Evolutionary conservation across 768 basidiomycete genomes (phyloP), one percentile per base, ranked within the genome.

Genomic region (Suillus alpinus): DNA sequence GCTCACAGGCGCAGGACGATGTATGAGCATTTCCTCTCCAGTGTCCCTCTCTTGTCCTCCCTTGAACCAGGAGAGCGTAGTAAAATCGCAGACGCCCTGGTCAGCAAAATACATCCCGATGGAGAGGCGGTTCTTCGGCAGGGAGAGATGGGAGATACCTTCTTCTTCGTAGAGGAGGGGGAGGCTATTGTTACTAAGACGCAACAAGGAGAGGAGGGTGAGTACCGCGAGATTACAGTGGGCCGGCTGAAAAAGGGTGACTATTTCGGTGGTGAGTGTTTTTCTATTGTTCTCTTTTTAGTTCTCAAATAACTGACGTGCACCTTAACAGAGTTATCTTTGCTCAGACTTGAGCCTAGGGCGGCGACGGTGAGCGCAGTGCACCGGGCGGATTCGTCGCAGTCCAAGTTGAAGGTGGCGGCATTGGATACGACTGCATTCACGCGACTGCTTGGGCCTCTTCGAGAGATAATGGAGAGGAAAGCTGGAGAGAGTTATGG

Each of bases 121-220:
- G 95, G 94, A 20, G 88, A 94, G 67, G 84, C 87, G 3, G 93
- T 99, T 32, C 94, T 99, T 57, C 81, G 80, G 52, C 90, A 98
- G 73, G 96, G 96, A 58, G 97, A 99, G 65, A 87, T 92, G 77
- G 96, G 97, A 8, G 94, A 96, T 68, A 95, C 93, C 40, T 98
- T 98, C 78, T 99, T 94, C 81, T 95, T 99, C 63, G 87, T 99
- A 36, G 97, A 98, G 72, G 93, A 93, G 67, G 96, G 96, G 18
- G 87, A 91, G 65, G 96, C 96, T 2, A 79, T 86, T 52, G 95
- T 93, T 0, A 90, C 91, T 49, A 95, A 97, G 77, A 77, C 78
- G 49, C 85, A 87, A 60, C 78, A 80, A 60, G 78, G 73, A 41
- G 86, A 84, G 18, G 82, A 83, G 50, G 88, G 84, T 0, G 80